These are phyloP conservation scores for Boletus patriciae DNA, from an alignment of 768 basidiomycete genomes.

Conservation along the genomic window DNA sequence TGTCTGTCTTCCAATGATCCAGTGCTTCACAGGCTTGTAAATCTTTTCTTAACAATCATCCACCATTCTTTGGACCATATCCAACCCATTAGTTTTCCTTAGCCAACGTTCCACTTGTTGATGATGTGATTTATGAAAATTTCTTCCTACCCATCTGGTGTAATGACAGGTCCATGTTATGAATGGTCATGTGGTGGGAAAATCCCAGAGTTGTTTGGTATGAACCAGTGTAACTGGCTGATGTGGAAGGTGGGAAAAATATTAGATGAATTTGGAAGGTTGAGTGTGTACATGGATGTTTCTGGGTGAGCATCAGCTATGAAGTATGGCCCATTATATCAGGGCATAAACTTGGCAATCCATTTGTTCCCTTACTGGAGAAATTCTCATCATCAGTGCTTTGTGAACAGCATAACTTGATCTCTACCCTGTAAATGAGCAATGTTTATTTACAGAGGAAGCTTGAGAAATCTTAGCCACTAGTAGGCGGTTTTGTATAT, in stretches of 20 bases:
- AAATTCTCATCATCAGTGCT: slow-evolving; percentile 12
- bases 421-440: slow-evolving; percentile 32
- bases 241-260: slow-evolving; percentile 36
- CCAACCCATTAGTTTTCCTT: no score
- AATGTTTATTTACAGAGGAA: slow-evolving; percentile 12
- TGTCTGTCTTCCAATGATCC: no score
- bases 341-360: slow-evolving; percentile 44
- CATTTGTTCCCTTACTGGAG: slow-evolving; percentile 19
- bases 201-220: slow-evolving; percentile 36
- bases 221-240: slow-evolving; percentile 27
- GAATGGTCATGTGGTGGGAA: slow-evolving; percentile 35
- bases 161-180: not conserved
- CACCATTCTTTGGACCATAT: no score
- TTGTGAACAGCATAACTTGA: slow-evolving; percentile 37
- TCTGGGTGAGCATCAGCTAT: slow-evolving; percentile 16
- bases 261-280: slow-evolving; percentile 25
- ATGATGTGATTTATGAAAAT: not conserved
- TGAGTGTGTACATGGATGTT: slow-evolving; percentile 24
- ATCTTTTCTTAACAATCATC: no score
- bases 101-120: not conserved
- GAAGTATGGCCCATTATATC: slow-evolving; percentile 31
- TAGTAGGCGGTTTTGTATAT: not conserved
- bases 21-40: no score
- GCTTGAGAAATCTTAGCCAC: not conserved
- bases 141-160: not conserved